phyloP scores from a whole-genome alignment of 768 basidiomycete genomes.

The Leccinum boreale region DNA sequence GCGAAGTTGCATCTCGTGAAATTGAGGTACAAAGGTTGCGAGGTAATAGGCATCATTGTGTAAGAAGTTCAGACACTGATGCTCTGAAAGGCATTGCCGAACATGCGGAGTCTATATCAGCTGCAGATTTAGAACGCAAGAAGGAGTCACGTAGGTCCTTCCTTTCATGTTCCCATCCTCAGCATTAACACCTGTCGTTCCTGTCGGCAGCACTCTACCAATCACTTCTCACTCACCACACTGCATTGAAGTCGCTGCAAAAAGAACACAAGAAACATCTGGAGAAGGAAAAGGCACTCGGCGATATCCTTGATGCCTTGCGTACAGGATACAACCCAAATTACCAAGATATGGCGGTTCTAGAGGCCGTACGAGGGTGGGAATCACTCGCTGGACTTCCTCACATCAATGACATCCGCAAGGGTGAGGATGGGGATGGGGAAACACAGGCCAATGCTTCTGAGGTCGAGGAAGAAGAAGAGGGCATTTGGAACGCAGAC shows the following conservation, averaged over 20 bases:
- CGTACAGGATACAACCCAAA: conserved; percentile 93
- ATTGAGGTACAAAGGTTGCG: conserved; percentile 70
- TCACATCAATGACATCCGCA: conserved; percentile 66
- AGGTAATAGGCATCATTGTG: conserved; percentile 42
- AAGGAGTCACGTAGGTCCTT: conserved; percentile 74
- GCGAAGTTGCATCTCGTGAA: conserved; percentile 61
- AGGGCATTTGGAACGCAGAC: conserved; percentile 58
- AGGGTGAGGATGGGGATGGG: conserved; percentile 40
- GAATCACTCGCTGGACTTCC: conserved; percentile 69
- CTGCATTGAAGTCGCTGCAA: conserved; percentile 74
- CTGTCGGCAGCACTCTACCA: conserved; percentile 67
- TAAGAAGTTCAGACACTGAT: neutral
- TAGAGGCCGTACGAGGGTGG: conserved; percentile 95
- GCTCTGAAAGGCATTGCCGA: conserved; percentile 66
- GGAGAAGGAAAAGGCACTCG: conserved; percentile 72
- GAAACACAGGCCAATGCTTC: conserved; percentile 22
- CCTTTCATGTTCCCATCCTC: neutral
- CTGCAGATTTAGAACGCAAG: conserved; percentile 78
- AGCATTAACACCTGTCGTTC: neutral
- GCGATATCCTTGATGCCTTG: conserved; percentile 78
- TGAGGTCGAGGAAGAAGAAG: conserved; percentile 42
- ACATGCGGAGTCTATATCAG: conserved; percentile 71
- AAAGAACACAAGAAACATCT: conserved; percentile 68
- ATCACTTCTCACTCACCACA: conserved; percentile 67
- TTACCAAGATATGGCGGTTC: conserved; percentile 98